These are phyloP conservation scores for Sclerotinia nivalis DNA, from an alignment of 2,329 filamentous ascomycete genomes.

Conservation along the genomic window DNA sequence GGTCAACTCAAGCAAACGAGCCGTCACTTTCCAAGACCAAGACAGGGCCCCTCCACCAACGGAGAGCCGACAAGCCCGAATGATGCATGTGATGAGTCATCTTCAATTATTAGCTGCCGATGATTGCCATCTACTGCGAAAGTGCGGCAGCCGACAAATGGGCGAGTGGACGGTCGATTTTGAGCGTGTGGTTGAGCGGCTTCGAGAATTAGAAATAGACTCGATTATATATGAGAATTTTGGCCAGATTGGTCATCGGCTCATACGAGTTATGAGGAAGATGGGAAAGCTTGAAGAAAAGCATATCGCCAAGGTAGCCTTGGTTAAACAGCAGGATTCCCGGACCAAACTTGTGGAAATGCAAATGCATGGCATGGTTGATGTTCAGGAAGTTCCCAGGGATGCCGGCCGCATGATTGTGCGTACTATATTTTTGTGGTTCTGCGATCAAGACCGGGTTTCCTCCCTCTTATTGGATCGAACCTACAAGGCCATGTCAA, in stretches of 20 bases:
- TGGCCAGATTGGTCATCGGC: conserved; percentile 72
- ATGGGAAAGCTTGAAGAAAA: conserved; percentile 97
- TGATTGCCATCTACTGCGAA: conserved; percentile 66
- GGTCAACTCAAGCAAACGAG: conserved; percentile 29
- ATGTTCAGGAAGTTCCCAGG: conserved; percentile 91
- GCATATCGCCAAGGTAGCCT: conserved; percentile 73
- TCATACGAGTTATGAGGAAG: conserved; percentile 81
- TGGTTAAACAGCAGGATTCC: conserved; percentile 84
- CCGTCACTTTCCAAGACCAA: conserved; percentile 55
- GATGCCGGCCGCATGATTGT: conserved; percentile 80
- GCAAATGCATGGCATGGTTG: conserved; percentile 82
- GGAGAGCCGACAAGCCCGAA: conserved; percentile 43
- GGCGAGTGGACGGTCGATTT: conserved; percentile 87
- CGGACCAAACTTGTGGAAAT: conserved; percentile 82
- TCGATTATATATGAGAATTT: conserved; percentile 76
- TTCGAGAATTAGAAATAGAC: conserved; percentile 80
- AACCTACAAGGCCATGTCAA: conserved; percentile 86
- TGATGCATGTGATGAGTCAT: conserved; percentile 68
- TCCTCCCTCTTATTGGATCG: conserved; percentile 72
- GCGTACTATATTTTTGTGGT: conserved; percentile 89
- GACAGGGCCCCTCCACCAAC: conserved; percentile 20
- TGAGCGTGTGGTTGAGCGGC: conserved; percentile 64
- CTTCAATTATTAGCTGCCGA: conserved; percentile 72
- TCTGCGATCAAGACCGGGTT: conserved; percentile 76
- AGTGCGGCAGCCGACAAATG: conserved; percentile 61